Base-by-base conservation (phyloP, 306 rosid genomes). In the Erythrophleum fordii region DNA sequence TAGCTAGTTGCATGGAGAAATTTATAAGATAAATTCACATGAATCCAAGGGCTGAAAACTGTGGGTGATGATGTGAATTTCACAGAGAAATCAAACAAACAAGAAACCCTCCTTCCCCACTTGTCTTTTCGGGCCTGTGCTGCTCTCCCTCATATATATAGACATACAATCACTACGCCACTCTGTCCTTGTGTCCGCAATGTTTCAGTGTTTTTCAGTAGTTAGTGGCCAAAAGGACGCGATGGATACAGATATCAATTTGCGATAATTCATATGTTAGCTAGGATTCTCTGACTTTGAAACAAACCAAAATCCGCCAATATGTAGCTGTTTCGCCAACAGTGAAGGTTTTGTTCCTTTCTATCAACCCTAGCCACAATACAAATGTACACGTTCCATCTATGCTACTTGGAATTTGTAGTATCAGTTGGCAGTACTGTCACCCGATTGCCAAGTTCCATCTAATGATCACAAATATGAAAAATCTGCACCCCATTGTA, bases 241-340 rank as follows among this genome's bases (percentile, higher is more conserved):
- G 8, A 67, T 73, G 49, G 16, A 29, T 64, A 6, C 31, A 80
- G 5, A 5, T 20, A 69, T 11, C 70, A 81, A 73, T 31, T 31
- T 45, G 29, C 53, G 72, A 46, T n/a, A n/a, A n/a, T 68, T 56
- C 60, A 55, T 76, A 18, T 35, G 77, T 49, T 77, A 25, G 64
- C 64, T 25, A 61, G 58, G 81, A 82, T 76, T 82, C 81, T 76
- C 77, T 69, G 78, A 69, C 60, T 23, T 5, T 18, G 44, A 46
- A 76, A 69, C 77, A 35, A 46, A 60, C 53, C 37, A 60, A 48
- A 76, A 76, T 76, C 80, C 73, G 72, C 64, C 25, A 82, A 46
- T 26, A 46, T 61, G 20, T 44, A 8, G 65, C 28, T 71, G 77
- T 55, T 56, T 75, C 11, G 37, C 39, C 35, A 60, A 68, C 62